These are phyloP conservation scores for Leucaena leucocephala DNA, from an alignment of 306 rosid species.

Conservation along the genomic window DNA sequence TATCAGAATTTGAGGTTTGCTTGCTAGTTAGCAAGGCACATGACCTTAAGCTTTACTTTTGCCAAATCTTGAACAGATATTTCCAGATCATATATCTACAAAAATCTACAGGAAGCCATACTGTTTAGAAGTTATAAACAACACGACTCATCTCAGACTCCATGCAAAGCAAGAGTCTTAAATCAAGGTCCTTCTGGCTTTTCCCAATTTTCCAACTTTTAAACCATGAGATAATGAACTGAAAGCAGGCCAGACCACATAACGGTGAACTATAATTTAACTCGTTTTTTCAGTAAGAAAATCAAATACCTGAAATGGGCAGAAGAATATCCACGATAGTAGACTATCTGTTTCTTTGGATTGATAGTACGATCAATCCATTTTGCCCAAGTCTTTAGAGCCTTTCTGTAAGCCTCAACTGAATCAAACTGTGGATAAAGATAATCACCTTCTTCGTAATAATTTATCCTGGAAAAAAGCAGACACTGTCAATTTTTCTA, in stretches of 20 bases:
- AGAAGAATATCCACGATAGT: slow-evolving; percentile 93
- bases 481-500: slow-evolving; percentile 23
- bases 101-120: too few relatives aligned
- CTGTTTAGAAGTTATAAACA: not conserved
- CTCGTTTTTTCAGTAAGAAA: not conserved
- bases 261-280: not conserved
- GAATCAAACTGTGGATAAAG: slow-evolving; percentile 78
- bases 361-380: slow-evolving; percentile 79
- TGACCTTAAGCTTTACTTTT: not conserved
- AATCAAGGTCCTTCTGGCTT: not conserved
- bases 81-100: not conserved
- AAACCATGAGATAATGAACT: not conserved
- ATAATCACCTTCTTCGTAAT: slow-evolving; percentile 79
- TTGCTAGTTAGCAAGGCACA: not conserved
- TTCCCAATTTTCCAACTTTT: not conserved
- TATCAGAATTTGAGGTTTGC: not conserved
- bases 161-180: not conserved
- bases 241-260: not conserved
- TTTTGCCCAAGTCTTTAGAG: slow-evolving; percentile 82
- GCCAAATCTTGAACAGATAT: not conserved
- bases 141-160: not conserved
- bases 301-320: slow-evolving; percentile 86
- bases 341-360: slow-evolving; percentile 70
- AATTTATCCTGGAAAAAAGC: slow-evolving; percentile 72
- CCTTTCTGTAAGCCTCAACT: slow-evolving; percentile 79